Percentiles rank a stretch among this genome's conserved stretches.
These are phyloP conservation scores for Aquilaria malaccensis DNA, from an alignment of 345 rosid genomes.

Conservation along the genomic window DNA sequence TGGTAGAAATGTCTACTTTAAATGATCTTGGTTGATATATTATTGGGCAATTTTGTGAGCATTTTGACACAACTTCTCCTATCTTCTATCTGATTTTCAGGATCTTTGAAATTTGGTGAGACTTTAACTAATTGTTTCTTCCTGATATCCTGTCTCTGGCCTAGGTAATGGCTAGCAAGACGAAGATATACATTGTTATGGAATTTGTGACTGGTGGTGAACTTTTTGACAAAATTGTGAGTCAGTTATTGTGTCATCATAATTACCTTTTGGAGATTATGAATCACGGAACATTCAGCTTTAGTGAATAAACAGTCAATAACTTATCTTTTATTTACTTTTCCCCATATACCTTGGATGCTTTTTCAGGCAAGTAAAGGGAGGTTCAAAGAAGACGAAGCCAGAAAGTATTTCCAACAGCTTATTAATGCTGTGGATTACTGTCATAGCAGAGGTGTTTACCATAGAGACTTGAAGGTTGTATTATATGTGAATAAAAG, in stretches of 20 bases:
- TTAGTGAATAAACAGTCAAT: background rate
- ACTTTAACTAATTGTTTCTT: background rate
- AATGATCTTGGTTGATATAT: background rate
- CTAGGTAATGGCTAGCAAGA: constrained; percentile 99
- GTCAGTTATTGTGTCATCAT: constrained; percentile 15
- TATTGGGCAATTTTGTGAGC: background rate
- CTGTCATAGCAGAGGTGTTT: constrained; percentile 96
- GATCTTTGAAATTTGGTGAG: background rate
- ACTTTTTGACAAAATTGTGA: constrained; percentile 97
- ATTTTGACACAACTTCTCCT: background rate
- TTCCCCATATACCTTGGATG: constrained; percentile 2
- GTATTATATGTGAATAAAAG: background rate
- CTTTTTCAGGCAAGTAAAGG: constrained; percentile 73
- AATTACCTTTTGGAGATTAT: background rate
- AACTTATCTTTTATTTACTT: constrained; percentile 7
- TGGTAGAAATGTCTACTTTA: constrained; percentile 16
- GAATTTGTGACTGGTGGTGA: constrained; percentile 98
- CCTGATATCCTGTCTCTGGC: constrained; percentile 17
- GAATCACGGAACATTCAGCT: background rate
- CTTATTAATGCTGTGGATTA: constrained; percentile 97
- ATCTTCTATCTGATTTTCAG: background rate
- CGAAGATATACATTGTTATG: constrained; percentile 85
- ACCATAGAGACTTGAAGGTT: constrained; percentile 93
- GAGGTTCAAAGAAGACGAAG: constrained; percentile 93
- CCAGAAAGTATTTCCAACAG: constrained; percentile 91